phyloP scores from a whole-genome alignment of 768 basidiomycete genomes.

The Boletales sp. region DNA sequence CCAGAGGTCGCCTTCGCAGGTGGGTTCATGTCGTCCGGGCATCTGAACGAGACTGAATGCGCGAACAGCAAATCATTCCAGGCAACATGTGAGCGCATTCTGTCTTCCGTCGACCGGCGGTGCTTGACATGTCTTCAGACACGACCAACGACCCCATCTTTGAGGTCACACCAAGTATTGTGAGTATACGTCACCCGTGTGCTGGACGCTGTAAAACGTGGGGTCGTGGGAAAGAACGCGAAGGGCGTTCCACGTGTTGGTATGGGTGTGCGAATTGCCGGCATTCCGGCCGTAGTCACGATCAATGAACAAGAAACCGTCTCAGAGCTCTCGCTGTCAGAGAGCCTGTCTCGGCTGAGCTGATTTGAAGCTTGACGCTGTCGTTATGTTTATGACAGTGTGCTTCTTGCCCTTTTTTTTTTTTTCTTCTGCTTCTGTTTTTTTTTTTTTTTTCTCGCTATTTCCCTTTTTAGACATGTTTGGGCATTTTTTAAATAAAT shows the following conservation, averaged over 20 bases:
- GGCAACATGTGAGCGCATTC: slow-evolving; percentile 13
- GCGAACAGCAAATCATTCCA: slow-evolving; percentile 7
- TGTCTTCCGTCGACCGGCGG: neutral
- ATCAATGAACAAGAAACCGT: slow-evolving; percentile 15
- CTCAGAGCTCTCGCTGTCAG: slow-evolving; percentile 12
- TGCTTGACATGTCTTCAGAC: slow-evolving; percentile 7
- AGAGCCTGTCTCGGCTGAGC: slow-evolving; percentile 27
- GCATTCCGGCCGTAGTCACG: slow-evolving; percentile 12
- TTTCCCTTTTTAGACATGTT: slow-evolving; percentile 19
- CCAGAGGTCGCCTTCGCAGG: slow-evolving; percentile 10
- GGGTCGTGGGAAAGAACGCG: slow-evolving; percentile 34
- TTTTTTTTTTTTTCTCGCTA: slow-evolving; percentile 4
- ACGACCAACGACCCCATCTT: neutral
- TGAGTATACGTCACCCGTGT: slow-evolving; percentile 31
- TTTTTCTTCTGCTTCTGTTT: slow-evolving; percentile 6
- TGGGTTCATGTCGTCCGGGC: slow-evolving; percentile 9
- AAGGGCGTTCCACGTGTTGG: slow-evolving; percentile 15
- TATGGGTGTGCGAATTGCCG: slow-evolving; percentile 14
- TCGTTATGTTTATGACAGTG: slow-evolving; percentile 15
- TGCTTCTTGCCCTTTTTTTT: slow-evolving; percentile 1
- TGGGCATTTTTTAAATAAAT: slow-evolving; percentile 12
- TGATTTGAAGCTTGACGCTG: slow-evolving; percentile 14
- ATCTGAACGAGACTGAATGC: slow-evolving; percentile 1
- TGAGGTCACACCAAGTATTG: slow-evolving; percentile 10
- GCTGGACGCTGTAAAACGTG: slow-evolving; percentile 38